Percentiles rank a stretch among this genome's conserved stretches.
Conservation (phyloP, 345 rosid genomes). For the Laguncularia racemosa region DNA sequence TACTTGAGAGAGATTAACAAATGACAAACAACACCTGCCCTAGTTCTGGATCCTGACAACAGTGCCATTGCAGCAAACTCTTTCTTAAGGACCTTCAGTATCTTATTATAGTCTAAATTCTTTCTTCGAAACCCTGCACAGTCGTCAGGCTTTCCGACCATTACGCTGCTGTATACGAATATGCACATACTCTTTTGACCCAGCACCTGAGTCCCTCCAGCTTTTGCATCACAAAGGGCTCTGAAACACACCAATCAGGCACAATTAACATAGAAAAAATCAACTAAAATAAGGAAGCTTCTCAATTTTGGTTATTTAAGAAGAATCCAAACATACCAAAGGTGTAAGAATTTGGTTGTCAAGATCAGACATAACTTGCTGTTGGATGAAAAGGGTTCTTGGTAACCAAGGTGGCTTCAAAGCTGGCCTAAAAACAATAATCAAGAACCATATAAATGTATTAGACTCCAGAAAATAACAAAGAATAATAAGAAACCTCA, state of each 20-base stretch:
- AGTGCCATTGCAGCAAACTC: slow-evolving; percentile 94
- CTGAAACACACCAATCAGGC: slow-evolving; percentile 11
- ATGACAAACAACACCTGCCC: slow-evolving; percentile 52
- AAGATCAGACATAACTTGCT: slow-evolving; percentile 69
- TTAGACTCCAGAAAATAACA: too few species aligned
- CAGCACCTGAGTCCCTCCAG: slow-evolving; percentile 81
- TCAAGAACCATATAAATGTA: neutral
- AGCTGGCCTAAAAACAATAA: slow-evolving; percentile 14
- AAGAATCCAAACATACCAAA: slow-evolving; percentile 34
- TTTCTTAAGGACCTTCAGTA: slow-evolving; percentile 83
- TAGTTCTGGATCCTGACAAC: slow-evolving; percentile 89
- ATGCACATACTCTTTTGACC: slow-evolving; percentile 66
- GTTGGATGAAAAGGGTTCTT: slow-evolving; percentile 16
- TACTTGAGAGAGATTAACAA: too few species aligned
- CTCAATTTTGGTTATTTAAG: neutral
- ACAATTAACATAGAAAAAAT: neutral
- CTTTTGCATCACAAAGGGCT: slow-evolving; percentile 78
- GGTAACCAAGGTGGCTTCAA: slow-evolving; percentile 37
- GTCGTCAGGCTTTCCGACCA: slow-evolving; percentile 82
- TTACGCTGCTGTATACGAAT: slow-evolving; percentile 72
- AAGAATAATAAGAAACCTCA: too few species aligned
- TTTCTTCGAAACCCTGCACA: slow-evolving; percentile 81
- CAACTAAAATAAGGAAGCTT: neutral
- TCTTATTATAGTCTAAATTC: slow-evolving; percentile 84
- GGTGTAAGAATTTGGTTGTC: slow-evolving; percentile 63